These are phyloP conservation scores for Penstemon barbatus DNA, from an alignment of 257 asterid species.

Conservation along the genomic window DNA sequence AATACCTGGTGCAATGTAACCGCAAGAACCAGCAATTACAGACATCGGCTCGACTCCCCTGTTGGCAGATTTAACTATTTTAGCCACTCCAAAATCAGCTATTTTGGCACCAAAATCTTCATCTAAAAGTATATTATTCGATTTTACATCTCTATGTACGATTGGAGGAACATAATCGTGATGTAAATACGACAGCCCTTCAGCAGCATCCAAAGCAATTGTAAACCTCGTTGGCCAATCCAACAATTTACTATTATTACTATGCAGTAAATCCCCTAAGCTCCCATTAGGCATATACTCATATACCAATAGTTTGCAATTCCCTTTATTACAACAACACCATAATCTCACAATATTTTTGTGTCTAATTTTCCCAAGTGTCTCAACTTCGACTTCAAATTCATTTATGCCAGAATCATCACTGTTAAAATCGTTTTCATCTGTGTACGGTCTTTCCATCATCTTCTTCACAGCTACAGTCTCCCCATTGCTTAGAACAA, in stretches of 20 bases:
- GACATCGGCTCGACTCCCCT: slow-evolving; percentile 65
- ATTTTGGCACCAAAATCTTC: slow-evolving; percentile 66
- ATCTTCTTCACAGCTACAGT: slow-evolving; percentile 78
- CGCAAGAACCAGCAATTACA: slow-evolving; percentile 76
- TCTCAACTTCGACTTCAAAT: slow-evolving; percentile 70
- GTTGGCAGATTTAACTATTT: slow-evolving; percentile 37
- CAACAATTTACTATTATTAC: slow-evolving; percentile 40
- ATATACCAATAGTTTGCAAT: slow-evolving; percentile 66
- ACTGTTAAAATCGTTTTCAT: slow-evolving; percentile 25
- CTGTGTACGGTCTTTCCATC: slow-evolving; percentile 35
- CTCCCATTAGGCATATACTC: slow-evolving; percentile 90
- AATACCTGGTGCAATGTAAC: slow-evolving; percentile 94
- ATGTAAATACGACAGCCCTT: slow-evolving; percentile 85
- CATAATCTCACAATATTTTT: slow-evolving; percentile 73
- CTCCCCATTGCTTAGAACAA: slow-evolving; percentile 63
- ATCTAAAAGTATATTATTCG: slow-evolving; percentile 70
- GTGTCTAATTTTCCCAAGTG: slow-evolving; percentile 78
- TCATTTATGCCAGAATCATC: slow-evolving; percentile 39
- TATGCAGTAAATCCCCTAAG: slow-evolving; percentile 73
- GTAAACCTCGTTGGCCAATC: slow-evolving; percentile 69
- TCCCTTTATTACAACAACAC: slow-evolving; percentile 66
- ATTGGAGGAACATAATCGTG: slow-evolving; percentile 84
- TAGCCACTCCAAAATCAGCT: slow-evolving; percentile 88
- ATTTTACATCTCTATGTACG: slow-evolving; percentile 85
- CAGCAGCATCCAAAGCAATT: slow-evolving; percentile 77